Base-by-base conservation (phyloP, 2,329 filamentous ascomycete species). In the Cordyceps pruinosa region DNA sequence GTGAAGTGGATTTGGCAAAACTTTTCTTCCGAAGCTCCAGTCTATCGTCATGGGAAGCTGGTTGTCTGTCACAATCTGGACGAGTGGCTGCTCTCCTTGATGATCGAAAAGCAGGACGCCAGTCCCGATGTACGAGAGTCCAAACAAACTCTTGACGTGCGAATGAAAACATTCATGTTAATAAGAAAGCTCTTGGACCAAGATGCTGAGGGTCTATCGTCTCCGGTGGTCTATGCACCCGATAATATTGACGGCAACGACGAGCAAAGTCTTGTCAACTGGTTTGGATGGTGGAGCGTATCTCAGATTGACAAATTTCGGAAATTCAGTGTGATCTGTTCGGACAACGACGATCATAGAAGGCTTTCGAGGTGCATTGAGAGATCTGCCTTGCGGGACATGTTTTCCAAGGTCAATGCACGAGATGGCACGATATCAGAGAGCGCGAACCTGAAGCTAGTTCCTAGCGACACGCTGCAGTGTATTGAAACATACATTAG, bases 261-360 rank as follows among this genome's bases (percentile, higher is more conserved):
- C 59, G 84, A 87, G 64, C 79, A 84, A 63, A 83, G 78, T 57
- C 69, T 87, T 28, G 75, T 86, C 10, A 82, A 84, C 60, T 85
- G 81, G 78, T 86, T 85, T 65, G 81, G 79, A 1, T 80, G 74
- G 67, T 86, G 83, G 83, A 73, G 81, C 1, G 69, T 73, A 32
- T 59, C 67, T 56, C 75, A 77, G 30, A 64, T 82, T 35, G 76
- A 83, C 57, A 68, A 69, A 41, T 81, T 77, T 62, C 76, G 81
- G 32, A 77, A 75, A 37, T 85, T 86, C 61, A 70, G 72, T 19
- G 77, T 86, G 3, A 56, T 86, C 5, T 83, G 82, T 3, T 81
- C 81, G 1, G 63, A 63, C 25, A 50, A 61, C 12, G 53, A 61
- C 9, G 59, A 60, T 13, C 19, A 51, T 17, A 48, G 19, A 15